A percentile compares a stretch with the other conserved stretches of the same genome.
phyloP scores from a whole-genome alignment of 2,329 filamentous ascomycete species.

The Cadophora sp. region DNA sequence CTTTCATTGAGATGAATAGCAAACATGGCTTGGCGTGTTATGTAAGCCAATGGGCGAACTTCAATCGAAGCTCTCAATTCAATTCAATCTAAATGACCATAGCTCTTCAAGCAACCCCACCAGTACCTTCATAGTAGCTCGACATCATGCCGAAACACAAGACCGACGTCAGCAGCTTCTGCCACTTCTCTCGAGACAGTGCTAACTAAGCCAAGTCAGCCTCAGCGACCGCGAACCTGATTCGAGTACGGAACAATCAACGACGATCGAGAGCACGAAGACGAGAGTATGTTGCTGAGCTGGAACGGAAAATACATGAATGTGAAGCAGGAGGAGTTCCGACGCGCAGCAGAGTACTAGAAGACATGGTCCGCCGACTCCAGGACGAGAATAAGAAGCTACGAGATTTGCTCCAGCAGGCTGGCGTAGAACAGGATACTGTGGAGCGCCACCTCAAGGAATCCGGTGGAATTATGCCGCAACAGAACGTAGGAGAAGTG shows the following conservation, averaged over 20 bases:
- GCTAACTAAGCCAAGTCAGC: background rate
- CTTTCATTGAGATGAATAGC: background rate
- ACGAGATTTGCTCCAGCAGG: conserved; percentile 14
- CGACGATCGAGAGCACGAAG: conserved; percentile 55
- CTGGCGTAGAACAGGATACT: background rate
- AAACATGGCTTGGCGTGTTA: background rate
- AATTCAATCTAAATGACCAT: background rate
- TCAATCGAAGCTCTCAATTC: background rate
- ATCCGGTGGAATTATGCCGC: background rate
- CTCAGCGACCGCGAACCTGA: conserved; percentile 5
- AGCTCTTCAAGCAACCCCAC: background rate
- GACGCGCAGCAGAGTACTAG: background rate
- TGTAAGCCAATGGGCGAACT: background rate
- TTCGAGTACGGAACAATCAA: conserved; percentile 56
- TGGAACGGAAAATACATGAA: conserved; percentile 45
- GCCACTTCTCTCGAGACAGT: background rate
- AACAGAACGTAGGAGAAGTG: background rate
- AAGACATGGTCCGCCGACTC: conserved; percentile 5
- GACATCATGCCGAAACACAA: background rate
- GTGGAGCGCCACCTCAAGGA: conserved; percentile 6
- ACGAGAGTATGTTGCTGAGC: conserved; percentile 48
- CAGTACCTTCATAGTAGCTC: background rate
- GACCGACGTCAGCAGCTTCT: background rate
- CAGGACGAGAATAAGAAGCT: conserved; percentile 23
- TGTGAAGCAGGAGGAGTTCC: conserved; percentile 3